Conservation (phyloP, 345 rosid species). For the Erucastrum elatum region DNA sequence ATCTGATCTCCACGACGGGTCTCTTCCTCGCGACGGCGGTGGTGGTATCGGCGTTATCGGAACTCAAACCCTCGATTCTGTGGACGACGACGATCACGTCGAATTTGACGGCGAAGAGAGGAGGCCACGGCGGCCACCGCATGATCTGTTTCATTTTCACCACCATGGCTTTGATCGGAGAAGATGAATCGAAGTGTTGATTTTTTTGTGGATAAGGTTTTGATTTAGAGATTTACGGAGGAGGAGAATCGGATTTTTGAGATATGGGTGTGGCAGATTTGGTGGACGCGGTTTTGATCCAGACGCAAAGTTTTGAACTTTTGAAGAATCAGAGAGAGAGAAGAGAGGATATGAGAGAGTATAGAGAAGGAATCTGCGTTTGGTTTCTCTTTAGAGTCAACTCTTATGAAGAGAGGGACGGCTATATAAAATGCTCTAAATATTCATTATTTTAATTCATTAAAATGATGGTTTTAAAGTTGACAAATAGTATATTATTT, state of each 20-base stretch:
- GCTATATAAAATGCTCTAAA: constrained; percentile 1
- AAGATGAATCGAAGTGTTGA: background rate
- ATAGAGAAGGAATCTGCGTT: constrained; percentile 31
- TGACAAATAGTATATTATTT: background rate
- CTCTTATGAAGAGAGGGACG: constrained; percentile 35
- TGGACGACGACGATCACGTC: constrained; percentile 44
- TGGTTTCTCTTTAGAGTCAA: constrained; percentile 32
- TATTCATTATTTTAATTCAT: background rate
- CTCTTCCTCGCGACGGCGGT: constrained; percentile 21
- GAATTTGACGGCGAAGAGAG: constrained; percentile 47
- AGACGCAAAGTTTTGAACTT: constrained; percentile 29
- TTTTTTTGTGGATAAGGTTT: constrained; percentile 16
- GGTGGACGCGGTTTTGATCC: constrained; percentile 27
- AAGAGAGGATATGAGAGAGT: background rate
- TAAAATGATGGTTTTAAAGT: constrained; percentile 4
- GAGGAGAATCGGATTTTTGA: background rate
- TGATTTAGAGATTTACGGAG: background rate
- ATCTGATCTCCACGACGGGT: constrained; percentile 55
- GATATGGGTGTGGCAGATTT: constrained; percentile 11
- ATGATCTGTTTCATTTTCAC: constrained; percentile 51
- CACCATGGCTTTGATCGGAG: constrained; percentile 37
- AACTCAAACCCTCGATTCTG: constrained; percentile 44
- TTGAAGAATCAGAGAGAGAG: constrained; percentile 16
- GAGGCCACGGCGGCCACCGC: constrained; percentile 61
- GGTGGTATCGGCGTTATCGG: background rate